phyloP scores from a whole-genome alignment of 257 asterid species.

The Nicotiana noctiflora region DNA sequence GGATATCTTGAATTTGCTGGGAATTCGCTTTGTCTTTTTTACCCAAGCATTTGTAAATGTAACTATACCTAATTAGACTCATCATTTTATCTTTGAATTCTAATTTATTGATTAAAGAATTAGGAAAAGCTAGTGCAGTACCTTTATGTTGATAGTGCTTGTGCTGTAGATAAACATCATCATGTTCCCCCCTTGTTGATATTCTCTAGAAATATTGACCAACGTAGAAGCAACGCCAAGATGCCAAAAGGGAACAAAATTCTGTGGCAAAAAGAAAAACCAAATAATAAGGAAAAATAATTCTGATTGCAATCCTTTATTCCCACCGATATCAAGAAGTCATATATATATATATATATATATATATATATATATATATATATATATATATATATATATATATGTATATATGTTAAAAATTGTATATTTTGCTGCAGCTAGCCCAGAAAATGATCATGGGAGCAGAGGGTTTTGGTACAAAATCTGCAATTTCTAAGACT shows the following conservation, averaged over 20 bases:
- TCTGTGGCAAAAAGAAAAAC: slow-evolving; percentile 3
- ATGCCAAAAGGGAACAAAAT: neutral
- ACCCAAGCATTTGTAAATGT: neutral
- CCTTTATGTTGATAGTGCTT: neutral
- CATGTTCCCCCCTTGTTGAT: neutral
- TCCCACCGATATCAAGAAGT: neutral
- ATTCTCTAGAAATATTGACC: slow-evolving; percentile 1
- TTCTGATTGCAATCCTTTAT: neutral
- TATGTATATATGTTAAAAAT: no score
- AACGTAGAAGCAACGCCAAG: slow-evolving; percentile 13
- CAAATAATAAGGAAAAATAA: neutral
- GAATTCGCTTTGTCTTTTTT: neutral
- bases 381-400: no score
- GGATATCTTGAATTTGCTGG: neutral
- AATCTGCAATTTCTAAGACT: slow-evolving; percentile 8
- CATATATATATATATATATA: neutral
- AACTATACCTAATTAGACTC: neutral
- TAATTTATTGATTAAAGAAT: neutral
- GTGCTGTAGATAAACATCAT: neutral
- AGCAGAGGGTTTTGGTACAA: slow-evolving; percentile 16
- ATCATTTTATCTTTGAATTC: neutral
- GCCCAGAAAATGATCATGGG: slow-evolving; percentile 13
- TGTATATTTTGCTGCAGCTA: neutral
- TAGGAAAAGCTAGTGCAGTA: neutral
- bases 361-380: no score